Conservation (phyloP, 2,329 filamentous ascomycete species). For the Aspergillus sp. region DNA sequence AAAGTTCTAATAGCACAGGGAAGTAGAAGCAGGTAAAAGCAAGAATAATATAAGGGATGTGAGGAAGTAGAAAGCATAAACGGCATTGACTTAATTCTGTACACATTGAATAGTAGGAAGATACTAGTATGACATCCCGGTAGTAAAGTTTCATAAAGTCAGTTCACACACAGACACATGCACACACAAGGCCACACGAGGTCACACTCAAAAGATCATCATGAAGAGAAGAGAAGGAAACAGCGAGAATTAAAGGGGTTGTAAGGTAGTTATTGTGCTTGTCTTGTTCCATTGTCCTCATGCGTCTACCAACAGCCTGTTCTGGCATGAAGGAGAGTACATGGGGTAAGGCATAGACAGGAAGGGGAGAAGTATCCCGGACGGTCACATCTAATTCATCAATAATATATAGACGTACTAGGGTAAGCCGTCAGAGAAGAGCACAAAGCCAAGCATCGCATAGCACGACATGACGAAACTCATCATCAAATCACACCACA, state of each 20-base stretch:
- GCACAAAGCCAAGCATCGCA: background rate
- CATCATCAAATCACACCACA: background rate
- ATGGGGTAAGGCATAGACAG: too few species aligned
- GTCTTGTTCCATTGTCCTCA: too few species aligned
- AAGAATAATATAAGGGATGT: too few species aligned
- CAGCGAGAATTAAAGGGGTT: background rate
- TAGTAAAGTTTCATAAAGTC: slow-evolving; percentile 6
- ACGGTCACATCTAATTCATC: background rate
- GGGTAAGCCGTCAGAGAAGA: background rate
- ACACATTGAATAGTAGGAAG: slow-evolving; percentile 4
- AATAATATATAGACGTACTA: background rate
- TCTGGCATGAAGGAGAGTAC: too few species aligned
- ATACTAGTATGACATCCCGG: background rate
- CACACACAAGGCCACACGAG: too few species aligned
- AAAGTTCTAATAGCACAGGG: background rate
- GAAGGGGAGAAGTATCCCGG: background rate
- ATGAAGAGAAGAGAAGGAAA: background rate
- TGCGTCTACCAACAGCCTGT: too few species aligned
- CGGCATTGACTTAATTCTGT: slow-evolving; percentile 11
- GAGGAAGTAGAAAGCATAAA: background rate
- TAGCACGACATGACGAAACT: background rate
- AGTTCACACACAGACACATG: background rate
- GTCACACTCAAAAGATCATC: slow-evolving; percentile 2
- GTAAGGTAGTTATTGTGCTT: too few species aligned
- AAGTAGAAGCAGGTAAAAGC: background rate